Base-by-base conservation (phyloP, 2,329 filamentous ascomycete species). In the Penicillium oxalicum region DNA sequence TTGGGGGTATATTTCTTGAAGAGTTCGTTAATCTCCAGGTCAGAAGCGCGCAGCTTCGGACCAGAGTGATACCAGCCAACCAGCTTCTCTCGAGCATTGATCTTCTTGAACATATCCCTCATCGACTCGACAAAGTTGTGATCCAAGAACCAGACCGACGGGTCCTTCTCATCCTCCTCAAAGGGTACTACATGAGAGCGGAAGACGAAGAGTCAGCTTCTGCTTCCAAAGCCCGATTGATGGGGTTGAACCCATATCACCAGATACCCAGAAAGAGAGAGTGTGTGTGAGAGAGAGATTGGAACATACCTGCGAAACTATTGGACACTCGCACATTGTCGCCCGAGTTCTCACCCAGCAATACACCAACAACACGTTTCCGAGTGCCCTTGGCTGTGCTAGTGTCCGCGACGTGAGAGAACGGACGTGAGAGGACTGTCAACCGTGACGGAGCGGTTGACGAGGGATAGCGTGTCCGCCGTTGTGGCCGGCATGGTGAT, bases 91-190 rank as follows among this genome's bases (percentile, higher is more conserved):
- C 88, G 80, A 53, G 93, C 93, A 76, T 98, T 98, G 79, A 98
- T 91, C 77, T 97, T 97, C 79, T 98, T 98, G 81, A 98, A 98
- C 93, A 98, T 98, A 73, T 97, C 93, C 75, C 93, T 95, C 93
- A 98, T 98, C 61, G 86, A 88, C 74, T 98, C 93, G 71, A 98
- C 88, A 66, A 96, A 98, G 80, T 97, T 97, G 80, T 98, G 93
- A 71, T 98, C 93, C 57, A 98, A 76, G 70, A 97, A 98, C 93
- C 93, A 98, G 68, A 98, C 93, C 33, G 91, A 94, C 3, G 91
- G 91, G 69, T 98, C 91, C 74, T 95, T 95, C 65, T 96, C 93
- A 70, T 98, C 93, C 76, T 98, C 93, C 73, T 98, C 93, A 66
- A 98, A 98, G 1, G 93, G 93, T 40, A 97, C 93, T 95, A 64